phyloP scores from a whole-genome alignment of 2,329 filamentous ascomycete species.

The Nigrospora sphaerica region DNA sequence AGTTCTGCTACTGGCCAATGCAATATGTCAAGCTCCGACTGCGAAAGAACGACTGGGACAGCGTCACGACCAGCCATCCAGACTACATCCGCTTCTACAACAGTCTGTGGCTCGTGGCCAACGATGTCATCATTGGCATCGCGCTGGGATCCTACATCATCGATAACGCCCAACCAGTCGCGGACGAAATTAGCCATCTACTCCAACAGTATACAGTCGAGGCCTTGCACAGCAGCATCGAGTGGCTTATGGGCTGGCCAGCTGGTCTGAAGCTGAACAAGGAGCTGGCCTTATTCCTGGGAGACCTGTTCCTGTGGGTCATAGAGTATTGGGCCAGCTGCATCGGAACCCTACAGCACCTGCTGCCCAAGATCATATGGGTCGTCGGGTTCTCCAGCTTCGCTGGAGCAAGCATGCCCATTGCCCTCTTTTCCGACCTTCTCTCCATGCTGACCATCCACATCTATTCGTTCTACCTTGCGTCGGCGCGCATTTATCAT shows the following conservation, averaged over 20 bases:
- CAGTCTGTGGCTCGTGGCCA: slow-evolving; percentile 94
- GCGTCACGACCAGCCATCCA: slow-evolving; percentile 87
- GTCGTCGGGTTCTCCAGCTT: slow-evolving; percentile 93
- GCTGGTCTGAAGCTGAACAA: slow-evolving; percentile 92
- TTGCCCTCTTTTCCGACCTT: slow-evolving; percentile 90
- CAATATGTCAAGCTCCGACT: slow-evolving; percentile 90
- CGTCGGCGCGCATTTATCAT: slow-evolving; percentile 93
- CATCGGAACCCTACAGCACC: slow-evolving; percentile 69
- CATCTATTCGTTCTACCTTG: slow-evolving; percentile 97
- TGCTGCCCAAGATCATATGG: slow-evolving; percentile 80
- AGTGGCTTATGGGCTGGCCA: slow-evolving; percentile 93
- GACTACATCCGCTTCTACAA: slow-evolving; percentile 99
- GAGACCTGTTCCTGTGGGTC: slow-evolving; percentile 95
- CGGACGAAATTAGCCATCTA: slow-evolving; percentile 67
- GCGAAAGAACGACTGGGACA: slow-evolving; percentile 88
- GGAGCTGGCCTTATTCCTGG: slow-evolving; percentile 87
- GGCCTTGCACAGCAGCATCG: slow-evolving; percentile 80
- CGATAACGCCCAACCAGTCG: slow-evolving; percentile 83
- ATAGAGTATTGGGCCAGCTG: slow-evolving; percentile 96
- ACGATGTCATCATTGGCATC: slow-evolving; percentile 98
- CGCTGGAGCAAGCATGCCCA: slow-evolving; percentile 92
- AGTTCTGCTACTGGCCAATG: slow-evolving; percentile 98
- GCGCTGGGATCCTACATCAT: slow-evolving; percentile 95
- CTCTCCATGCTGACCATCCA: slow-evolving; percentile 87
- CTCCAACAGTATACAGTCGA: slow-evolving; percentile 80